Base-by-base conservation (phyloP, 2,329 filamentous ascomycete genomes). In the Penicillium sp. region DNA sequence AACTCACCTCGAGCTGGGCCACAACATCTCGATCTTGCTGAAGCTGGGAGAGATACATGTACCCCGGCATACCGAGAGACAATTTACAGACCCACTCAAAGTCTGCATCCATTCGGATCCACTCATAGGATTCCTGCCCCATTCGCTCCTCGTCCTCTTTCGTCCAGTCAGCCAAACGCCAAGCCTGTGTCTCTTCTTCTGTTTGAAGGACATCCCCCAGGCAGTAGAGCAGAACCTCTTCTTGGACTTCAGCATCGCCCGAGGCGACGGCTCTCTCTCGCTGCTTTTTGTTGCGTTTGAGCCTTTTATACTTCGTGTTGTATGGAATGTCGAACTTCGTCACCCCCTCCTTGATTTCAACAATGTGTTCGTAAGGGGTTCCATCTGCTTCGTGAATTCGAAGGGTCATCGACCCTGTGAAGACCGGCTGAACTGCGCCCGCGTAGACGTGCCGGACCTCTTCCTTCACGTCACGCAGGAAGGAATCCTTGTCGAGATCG, bases 41-140 rank as follows among this genome's bases (percentile, higher is more conserved):
- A 61, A 99, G 81, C 74, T 99, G 94, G 23, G 94, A 97, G 58
- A 96, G 86, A 72, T 94, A 97, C 96, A 99, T 99, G 80, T 97
- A 97, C 5, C 91, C 86, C 45, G 91, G 91, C 83, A 97, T 91
- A 62, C 88, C 88, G 49, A 89, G 78, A 60, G 89, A 87, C 75
- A 96, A 90, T 65, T 88, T 88, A 75, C 90, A 94, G 57, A 97
- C 88, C 94, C 94, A 99, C 73, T 99, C 94, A 66, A 97, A 97
- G 75, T 99, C 96, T 17, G 93, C 93, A 74, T 99, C 94, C 77
- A 97, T 90, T 21, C 94, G 89, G 66, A 99, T 96, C 94, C 96
- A 99, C 73, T 99, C 94, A 69, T 97, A 99, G 0, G 91, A 96
- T 72, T 99, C 94, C 63, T 92, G 87, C 56, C 94, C 91, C 93